These are phyloP conservation scores for Huntiella omanensis DNA, from an alignment of 2,329 filamentous ascomycete genomes.

Conservation along the genomic window DNA sequence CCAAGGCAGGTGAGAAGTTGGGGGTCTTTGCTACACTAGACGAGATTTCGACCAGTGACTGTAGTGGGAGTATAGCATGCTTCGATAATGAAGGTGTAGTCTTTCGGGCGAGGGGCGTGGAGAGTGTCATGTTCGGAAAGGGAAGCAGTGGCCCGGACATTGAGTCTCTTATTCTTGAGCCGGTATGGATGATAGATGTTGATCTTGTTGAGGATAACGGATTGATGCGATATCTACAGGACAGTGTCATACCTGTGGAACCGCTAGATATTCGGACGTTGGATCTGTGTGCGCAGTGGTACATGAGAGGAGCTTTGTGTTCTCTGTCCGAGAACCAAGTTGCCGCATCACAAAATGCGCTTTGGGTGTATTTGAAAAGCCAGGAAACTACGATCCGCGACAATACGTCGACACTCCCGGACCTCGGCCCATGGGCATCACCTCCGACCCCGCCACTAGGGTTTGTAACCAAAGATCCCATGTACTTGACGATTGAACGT, in stretches of 20 bases:
- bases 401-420: too few species aligned
- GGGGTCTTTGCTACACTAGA: background rate
- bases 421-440: too few species aligned
- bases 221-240: too few species aligned
- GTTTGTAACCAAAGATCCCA: too few species aligned
- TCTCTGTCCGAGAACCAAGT: background rate
- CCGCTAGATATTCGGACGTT: too few species aligned
- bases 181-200: constrained; percentile 9
- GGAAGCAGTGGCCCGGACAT: background rate
- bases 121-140: background rate
- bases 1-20: background rate
- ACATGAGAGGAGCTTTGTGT: background rate
- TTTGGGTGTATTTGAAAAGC: background rate
- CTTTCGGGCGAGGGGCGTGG: background rate
- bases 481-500: too few species aligned
- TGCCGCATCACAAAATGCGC: background rate
- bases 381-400: too few species aligned
- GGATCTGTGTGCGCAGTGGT: too few species aligned
- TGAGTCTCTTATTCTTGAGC: background rate
- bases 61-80: background rate
- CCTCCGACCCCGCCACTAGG: too few species aligned
- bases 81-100: background rate
- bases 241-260: too few species aligned
- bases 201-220: background rate
- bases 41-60: background rate